A percentile compares a stretch with the other conserved stretches of the same genome.
Evolutionary conservation across 2,329 filamentous ascomycete species (phyloP).

Genomic region (Sporothrix variecibatus): DNA sequence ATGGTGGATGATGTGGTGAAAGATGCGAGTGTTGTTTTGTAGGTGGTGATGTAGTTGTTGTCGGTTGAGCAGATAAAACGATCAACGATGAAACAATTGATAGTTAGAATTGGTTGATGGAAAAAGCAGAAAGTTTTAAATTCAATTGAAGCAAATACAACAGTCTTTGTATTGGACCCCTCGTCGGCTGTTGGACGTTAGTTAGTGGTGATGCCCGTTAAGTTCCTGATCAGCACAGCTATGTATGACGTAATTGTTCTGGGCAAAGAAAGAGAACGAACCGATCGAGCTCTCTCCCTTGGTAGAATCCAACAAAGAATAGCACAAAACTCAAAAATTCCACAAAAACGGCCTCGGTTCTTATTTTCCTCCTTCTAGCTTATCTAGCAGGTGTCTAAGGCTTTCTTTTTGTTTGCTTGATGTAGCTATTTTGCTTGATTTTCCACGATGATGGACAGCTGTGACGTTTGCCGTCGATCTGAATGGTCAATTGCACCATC

Average conservation of each 20-base stretch:
- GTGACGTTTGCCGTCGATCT: neutral
- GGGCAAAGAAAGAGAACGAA: neutral
- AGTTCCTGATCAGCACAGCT: neutral
- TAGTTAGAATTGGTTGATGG: neutral
- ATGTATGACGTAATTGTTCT: conserved; percentile 10
- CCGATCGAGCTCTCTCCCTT: neutral
- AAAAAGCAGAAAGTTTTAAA: neutral
- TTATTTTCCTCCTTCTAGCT: neutral
- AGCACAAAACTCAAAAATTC: neutral
- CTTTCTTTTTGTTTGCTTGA: neutral
- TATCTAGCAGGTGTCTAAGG: neutral
- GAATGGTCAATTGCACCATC: neutral
- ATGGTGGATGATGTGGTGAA: conserved; percentile 1
- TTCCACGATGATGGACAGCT: neutral
- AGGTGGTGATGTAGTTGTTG: neutral
- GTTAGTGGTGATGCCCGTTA: neutral
- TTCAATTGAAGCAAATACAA: neutral
- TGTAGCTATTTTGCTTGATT: neutral
- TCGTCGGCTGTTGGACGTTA: neutral
- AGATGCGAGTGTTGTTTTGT: neutral
- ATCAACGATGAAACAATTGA: neutral
- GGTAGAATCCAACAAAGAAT: neutral
- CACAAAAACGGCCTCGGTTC: neutral
- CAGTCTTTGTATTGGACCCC: neutral
- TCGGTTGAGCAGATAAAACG: neutral